Evolutionary conservation across 2,329 filamentous ascomycete species (phyloP).

Genomic region (Penicillium sp.): DNA sequence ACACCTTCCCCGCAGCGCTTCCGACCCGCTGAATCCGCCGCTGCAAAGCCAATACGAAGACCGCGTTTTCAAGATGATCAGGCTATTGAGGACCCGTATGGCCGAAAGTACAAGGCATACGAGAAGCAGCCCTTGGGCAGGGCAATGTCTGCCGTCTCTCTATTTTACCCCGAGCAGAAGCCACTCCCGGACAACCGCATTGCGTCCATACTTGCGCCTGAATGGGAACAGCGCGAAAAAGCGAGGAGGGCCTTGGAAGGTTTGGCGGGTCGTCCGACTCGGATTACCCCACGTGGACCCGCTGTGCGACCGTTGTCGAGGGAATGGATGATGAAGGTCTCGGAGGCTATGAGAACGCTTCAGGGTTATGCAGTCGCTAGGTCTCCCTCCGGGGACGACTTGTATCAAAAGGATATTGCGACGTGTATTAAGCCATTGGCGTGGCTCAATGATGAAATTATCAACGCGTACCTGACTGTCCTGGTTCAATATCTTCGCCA

Average conservation of each 20-base stretch:
- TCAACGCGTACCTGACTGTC: slow-evolving; percentile 54
- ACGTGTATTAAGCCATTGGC: slow-evolving; percentile 44
- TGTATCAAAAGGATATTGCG: slow-evolving; percentile 45
- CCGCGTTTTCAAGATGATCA: slow-evolving; percentile 13
- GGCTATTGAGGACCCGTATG: slow-evolving; percentile 32
- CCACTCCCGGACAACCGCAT: slow-evolving; percentile 38
- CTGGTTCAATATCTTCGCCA: slow-evolving; percentile 48
- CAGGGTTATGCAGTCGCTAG: slow-evolving; percentile 37
- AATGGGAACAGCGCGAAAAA: slow-evolving; percentile 37
- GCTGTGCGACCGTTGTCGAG: slow-evolving; percentile 43
- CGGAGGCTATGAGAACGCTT: slow-evolving; percentile 37
- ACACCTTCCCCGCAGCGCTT: slow-evolving; percentile 13
- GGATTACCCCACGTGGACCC: slow-evolving; percentile 36
- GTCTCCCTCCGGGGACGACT: slow-evolving; percentile 43
- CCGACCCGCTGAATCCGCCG: slow-evolving; percentile 10
- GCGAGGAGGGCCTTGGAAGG: slow-evolving; percentile 32
- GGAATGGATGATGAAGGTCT: slow-evolving; percentile 45
- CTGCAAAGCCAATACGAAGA: slow-evolving; percentile 12
- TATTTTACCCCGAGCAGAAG: slow-evolving; percentile 32
- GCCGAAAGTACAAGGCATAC: slow-evolving; percentile 21
- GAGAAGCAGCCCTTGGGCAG: slow-evolving; percentile 31
- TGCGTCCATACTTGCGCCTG: slow-evolving; percentile 38
- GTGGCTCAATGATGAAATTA: slow-evolving; percentile 56
- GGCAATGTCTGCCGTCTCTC: slow-evolving; percentile 40
- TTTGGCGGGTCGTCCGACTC: slow-evolving; percentile 24